Evolutionary conservation across 2,329 filamentous ascomycete species (phyloP), one percentile per base, ranked within the genome.

Genomic region (Neonectria ditissima): DNA sequence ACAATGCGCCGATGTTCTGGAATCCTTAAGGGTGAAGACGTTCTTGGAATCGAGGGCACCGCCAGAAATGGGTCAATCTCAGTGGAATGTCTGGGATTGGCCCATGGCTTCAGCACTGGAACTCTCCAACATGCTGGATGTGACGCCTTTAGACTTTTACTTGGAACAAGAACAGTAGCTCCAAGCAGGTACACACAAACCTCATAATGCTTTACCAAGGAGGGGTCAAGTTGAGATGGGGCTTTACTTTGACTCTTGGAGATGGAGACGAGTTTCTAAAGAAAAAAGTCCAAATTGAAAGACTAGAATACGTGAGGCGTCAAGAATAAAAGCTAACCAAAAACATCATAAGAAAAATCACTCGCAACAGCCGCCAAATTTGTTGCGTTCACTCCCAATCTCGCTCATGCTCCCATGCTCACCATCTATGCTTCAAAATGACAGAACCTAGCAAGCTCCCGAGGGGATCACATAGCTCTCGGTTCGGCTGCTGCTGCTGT

Each of bases 391-490:
- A 4, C n/a, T 30, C 11, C 7, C 5, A 34, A 13, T 18, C 2
- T 3, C 11, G n/a, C 45, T 8, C 28, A 5, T 13, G 13, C 16
- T 18, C 16, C 16, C 44, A 13, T n/a, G n/a, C n/a, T 50, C 3
- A 11, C 13, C n/a, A 6, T 32, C 2, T 28, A 18, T 30, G 5
- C n/a, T 8, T 32, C 8, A 2, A 10, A 7, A 8, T 4, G 43
- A 41, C 43, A 10, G 11, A 22, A 26, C 45, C 62, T 65, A 75
- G 55, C 74, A 76, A 5, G 61, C 69, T 9, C 64, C 70, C 30
- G 65, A 43, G 1, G 74, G 74, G 5, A 76, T 39, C 3, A 62
- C 43, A 41, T 75, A 80, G 63, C 76, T 78, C 67, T 79, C 74
- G 6, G 70, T 76, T 6, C 75, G 72, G 60, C 62, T 67, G n/a